Evolutionary conservation across 371 early-diverging fungal genomes (phyloP), one percentile per base, ranked within the genome.

Genomic region (Mucor piriformis): DNA sequence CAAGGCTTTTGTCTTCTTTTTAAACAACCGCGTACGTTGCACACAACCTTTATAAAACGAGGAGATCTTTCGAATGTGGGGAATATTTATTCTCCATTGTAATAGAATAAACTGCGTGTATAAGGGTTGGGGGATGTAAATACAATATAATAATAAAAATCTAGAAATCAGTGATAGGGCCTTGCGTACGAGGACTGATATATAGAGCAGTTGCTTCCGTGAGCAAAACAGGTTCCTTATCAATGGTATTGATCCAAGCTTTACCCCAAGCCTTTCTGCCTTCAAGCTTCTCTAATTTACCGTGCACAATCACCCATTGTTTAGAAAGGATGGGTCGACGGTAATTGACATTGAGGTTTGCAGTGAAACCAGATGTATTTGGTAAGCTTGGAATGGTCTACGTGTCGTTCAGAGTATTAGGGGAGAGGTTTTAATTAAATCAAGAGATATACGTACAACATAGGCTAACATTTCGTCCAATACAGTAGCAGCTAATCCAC

Each of bases 341-440:
- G 61, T 91, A 92, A 63, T 88, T 82, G 37, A 92, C 68, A 54
- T 87, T 86, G 48, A 92, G 71, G 64, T 88, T 87, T 2, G 92
- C 92, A 0, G 92, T 92, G 57, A 91, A 83, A 8, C 88, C 92
- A 21, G 86, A 73, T 42, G 79, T 82, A 66, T 81, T 82, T 12
- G 90, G 91, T 20, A 88, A 63, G 48, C 69, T 72, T 8, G 83
- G 83, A 8, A 85, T 53, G 6, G 85, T 78, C 84, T 83, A 54
- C 15, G 15, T 13, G 32, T 24, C 3, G 33, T 37, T 24, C 24
- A 52, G 13, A 35, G 13, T 32, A 20, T 12, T 3, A 5, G 10
- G 1, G 0, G 0, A 21, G n/a, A 10, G 16, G n/a, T n/a, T n/a
- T n/a, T n/a, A n/a, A n/a, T n/a, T n/a, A n/a, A n/a, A 13, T 24